Percentiles rank a stretch among this genome's conserved stretches.
Evolutionary conservation across 176 grass and related monocot species (phyloP).

Genomic region (Musa troglodytarum): DNA sequence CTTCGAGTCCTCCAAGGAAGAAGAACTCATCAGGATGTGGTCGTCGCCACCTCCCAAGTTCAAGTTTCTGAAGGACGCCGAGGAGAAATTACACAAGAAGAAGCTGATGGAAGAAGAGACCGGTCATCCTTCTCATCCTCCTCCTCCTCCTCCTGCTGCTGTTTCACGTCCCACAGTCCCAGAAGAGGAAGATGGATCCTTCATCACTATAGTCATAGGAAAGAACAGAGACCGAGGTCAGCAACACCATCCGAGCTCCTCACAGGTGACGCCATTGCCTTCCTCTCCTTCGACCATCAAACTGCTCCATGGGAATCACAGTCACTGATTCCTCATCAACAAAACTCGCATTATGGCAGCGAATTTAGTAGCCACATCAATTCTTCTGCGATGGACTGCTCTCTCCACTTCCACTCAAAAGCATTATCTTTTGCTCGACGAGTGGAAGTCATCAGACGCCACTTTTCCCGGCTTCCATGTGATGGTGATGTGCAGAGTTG

Average conservation of each 20-base stretch:
- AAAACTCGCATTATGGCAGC: too few species aligned
- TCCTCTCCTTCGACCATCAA: slow-evolving; percentile 2
- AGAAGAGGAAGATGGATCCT: background rate
- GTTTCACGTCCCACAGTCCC: background rate
- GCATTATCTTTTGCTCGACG: too few species aligned
- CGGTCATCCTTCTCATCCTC: background rate
- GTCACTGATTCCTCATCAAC: too few species aligned
- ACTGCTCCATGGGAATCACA: background rate
- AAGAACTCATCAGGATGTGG: background rate
- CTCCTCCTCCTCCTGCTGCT: background rate
- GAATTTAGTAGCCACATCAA: too few species aligned
- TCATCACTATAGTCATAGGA: slow-evolving; percentile 1
- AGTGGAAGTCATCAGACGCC: too few species aligned
- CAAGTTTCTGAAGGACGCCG: slow-evolving; percentile 1
- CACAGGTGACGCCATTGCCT: slow-evolving; percentile 9
- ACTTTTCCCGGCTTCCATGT: too few species aligned
- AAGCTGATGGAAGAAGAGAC: background rate
- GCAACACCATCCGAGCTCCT: background rate
- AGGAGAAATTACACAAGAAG: background rate
- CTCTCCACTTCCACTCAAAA: too few species aligned
- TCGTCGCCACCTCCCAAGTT: background rate
- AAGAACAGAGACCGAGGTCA: slow-evolving; percentile 7
- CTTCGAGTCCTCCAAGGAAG: slow-evolving; percentile 1
- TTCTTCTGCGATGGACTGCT: too few species aligned
- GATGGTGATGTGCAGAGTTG: too few species aligned